Evolutionary conservation across 495 filamentous ascomycete species (phyloP).

Genomic region (Paragyromitra xinjiangensis): DNA sequence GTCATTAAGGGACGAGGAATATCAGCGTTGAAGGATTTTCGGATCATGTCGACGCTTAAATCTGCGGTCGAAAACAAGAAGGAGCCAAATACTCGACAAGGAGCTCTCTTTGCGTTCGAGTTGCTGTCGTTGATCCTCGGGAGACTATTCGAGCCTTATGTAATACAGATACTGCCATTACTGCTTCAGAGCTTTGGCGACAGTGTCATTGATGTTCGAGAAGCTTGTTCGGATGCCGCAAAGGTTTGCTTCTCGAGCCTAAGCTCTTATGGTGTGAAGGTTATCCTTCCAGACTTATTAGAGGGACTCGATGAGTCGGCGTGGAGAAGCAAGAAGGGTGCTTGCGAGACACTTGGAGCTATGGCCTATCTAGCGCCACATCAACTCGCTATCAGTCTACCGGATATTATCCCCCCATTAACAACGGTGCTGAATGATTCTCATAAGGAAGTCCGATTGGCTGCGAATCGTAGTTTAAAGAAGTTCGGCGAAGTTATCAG

Average conservation of each 20-base stretch:
- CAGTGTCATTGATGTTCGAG: constrained; percentile 83
- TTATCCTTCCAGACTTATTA: constrained; percentile 88
- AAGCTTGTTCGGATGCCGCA: constrained; percentile 88
- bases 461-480: constrained; percentile 94
- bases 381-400: constrained; percentile 88
- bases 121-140: constrained; percentile 85
- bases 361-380: constrained; percentile 98
- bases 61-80: constrained; percentile 89
- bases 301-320: constrained; percentile 93
- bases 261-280: constrained; percentile 94
- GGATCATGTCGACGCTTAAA: constrained; percentile 80
- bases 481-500: constrained; percentile 98
- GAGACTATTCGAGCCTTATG: constrained; percentile 90
- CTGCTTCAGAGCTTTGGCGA: constrained; percentile 90
- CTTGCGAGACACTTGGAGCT: constrained; percentile 92
- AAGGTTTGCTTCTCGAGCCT: constrained; percentile 93
- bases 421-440: constrained; percentile 95
- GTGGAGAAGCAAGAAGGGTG: constrained; percentile 98
- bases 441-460: constrained; percentile 91
- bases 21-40: constrained; percentile 80
- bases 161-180: constrained; percentile 93
- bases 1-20: constrained; percentile 87
- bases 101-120: constrained; percentile 88
- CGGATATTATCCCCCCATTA: constrained; percentile 94
- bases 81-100: constrained; percentile 85